These are phyloP conservation scores for Boletus huronensis DNA, from an alignment of 768 basidiomycete species.

Conservation along the genomic window DNA sequence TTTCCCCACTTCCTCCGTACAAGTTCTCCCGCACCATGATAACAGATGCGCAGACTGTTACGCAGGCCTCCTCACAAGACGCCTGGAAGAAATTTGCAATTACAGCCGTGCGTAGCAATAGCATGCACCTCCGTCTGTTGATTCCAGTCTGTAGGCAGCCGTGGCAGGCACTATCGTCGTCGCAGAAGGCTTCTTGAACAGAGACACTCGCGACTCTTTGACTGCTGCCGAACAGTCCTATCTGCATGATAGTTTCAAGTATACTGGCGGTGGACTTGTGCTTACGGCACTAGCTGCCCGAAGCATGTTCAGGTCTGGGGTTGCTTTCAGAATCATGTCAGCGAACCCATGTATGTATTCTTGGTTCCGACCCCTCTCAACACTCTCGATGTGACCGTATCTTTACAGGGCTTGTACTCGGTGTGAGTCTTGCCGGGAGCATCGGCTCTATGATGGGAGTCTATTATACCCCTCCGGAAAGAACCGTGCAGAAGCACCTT, in stretches of 20 bases:
- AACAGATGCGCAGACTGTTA: slow-evolving; percentile 42
- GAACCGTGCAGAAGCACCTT: slow-evolving; percentile 68
- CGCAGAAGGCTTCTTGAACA: slow-evolving; percentile 64
- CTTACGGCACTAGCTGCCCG: slow-evolving; percentile 79
- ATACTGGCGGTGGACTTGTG: slow-evolving; percentile 75
- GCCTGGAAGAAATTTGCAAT: slow-evolving; percentile 50
- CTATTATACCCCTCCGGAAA: slow-evolving; percentile 75
- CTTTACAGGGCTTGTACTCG: slow-evolving; percentile 68
- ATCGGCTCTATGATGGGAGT: slow-evolving; percentile 87
- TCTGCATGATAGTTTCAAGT: slow-evolving; percentile 76
- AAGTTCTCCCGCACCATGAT: slow-evolving; percentile 44
- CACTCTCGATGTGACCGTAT: not conserved
- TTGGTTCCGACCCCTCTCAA: not conserved
- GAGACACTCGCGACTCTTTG: slow-evolving; percentile 72
- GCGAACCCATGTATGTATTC: slow-evolving; percentile 69
- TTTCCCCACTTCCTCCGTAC: slow-evolving; percentile 22
- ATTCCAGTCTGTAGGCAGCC: slow-evolving; percentile 46
- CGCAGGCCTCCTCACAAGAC: slow-evolving; percentile 38
- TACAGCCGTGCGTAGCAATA: slow-evolving; percentile 44
- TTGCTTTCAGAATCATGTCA: slow-evolving; percentile 71
- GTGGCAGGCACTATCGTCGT: slow-evolving; percentile 69
- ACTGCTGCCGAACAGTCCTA: slow-evolving; percentile 60
- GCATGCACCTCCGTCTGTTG: not conserved
- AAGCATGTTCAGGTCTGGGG: slow-evolving; percentile 66
- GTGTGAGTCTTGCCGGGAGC: slow-evolving; percentile 71